phyloP scores from a whole-genome alignment of 139 green algal species.

The Auxenochlorella protothecoides region DNA sequence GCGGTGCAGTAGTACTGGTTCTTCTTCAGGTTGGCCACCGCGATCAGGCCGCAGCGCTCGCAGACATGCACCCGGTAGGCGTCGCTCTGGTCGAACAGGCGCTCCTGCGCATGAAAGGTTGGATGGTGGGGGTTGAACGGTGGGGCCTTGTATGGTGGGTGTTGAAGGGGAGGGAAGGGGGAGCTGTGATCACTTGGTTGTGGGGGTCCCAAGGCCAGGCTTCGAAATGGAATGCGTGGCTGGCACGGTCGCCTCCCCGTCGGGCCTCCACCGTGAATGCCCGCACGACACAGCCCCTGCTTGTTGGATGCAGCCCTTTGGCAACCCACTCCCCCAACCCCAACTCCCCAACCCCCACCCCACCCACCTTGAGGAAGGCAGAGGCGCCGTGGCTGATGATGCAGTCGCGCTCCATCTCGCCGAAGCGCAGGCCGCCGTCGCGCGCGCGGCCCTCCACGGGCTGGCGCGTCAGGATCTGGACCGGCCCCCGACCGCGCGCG shows the following conservation, averaged over 20 bases:
- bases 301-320: too few relatives aligned
- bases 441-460: constrained; percentile 88
- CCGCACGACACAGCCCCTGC: neutral
- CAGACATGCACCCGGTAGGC: constrained; percentile 83
- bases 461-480: constrained; percentile 92
- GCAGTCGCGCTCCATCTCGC: constrained; percentile 98
- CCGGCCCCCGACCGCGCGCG: constrained; percentile 55
- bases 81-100: constrained; percentile 78
- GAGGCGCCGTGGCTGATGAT: constrained; percentile 84
- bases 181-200: too few relatives aligned
- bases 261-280: neutral
- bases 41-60: constrained; percentile 68
- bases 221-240: neutral
- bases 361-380: constrained; percentile 63
- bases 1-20: constrained; percentile 62
- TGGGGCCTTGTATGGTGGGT: too few relatives aligned
- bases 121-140: too few relatives aligned
- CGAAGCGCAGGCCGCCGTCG: constrained; percentile 94
- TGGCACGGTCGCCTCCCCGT: neutral
- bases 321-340: too few relatives aligned
- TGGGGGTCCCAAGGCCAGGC: too few relatives aligned
- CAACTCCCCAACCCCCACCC: neutral
- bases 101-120: constrained; percentile 46
- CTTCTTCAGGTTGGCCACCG: constrained; percentile 79
- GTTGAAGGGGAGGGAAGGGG: too few relatives aligned